Base-by-base conservation (phyloP, 2,329 filamentous ascomycete genomes). In the Fusarium albidum region DNA sequence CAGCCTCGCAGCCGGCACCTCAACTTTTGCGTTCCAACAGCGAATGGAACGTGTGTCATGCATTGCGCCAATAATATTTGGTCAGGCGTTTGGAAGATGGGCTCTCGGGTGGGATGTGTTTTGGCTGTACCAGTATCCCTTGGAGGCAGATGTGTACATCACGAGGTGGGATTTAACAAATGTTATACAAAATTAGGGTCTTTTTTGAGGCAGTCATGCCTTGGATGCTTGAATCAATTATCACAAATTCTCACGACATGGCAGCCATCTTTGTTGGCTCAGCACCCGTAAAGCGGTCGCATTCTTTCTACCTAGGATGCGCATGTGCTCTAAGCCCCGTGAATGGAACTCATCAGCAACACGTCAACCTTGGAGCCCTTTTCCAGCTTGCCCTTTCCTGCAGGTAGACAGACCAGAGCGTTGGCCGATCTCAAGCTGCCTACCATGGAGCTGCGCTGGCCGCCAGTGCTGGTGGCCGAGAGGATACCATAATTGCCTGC, bases 361-460 rank as follows among this genome's bases (percentile, higher is more conserved):
- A 92, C 94, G 56, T 94, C 86, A 5, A 92, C 86, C 65, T 79
- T 85, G 45, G 83, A 75, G 0, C 92, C 92, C 69, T 89, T 90
- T 39, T 77, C 80, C 49, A 92, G 69, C n/a, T 78, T 79, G 6
- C 85, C 86, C 28, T 86, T 79, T 3, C 85, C 84, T 29, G 81
- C 79, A 0, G 90, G 89, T 75, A 96, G 76, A 65, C 89, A 90
- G 18, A 98, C 74, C 65, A 99, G 74, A 5, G 90, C 92, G 77
- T 99, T 99, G 3, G 95, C 94, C 15, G 89, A 88, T 56, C 88
- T 90, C 63, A 98, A 80, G 72, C 94, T 98, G 0, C 92, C 92
- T 3, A 99, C 92, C 57, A 87, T 84, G 13, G 91, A 96, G 71
- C 94, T 98, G 44, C 95, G 82, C 77, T 99, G 95, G 4, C 89